Evolutionary conservation across 306 rosid genomes (phyloP).

Genomic region (Notholithocarpus densiflorus): DNA sequence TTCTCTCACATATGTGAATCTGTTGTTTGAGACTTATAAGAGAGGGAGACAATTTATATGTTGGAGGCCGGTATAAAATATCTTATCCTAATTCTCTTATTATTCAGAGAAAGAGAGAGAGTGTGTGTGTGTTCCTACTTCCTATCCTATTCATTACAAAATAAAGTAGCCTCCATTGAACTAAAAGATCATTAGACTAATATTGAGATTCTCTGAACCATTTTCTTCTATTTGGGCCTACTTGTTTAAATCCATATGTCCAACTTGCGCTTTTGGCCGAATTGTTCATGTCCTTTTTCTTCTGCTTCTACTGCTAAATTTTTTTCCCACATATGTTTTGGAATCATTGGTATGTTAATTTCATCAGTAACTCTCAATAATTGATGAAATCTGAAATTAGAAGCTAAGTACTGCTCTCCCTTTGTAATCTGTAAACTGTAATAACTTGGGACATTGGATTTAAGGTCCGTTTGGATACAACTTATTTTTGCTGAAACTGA

Average conservation of each 20-base stretch:
- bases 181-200: constrained; percentile 6
- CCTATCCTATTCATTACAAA: too few relatives aligned
- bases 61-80: too few relatives aligned
- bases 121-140: too few relatives aligned
- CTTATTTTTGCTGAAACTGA: too few relatives aligned
- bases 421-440: background rate
- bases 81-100: too few relatives aligned
- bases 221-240: constrained; percentile 14
- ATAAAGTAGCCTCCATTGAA: background rate
- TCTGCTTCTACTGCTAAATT: background rate
- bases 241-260: constrained; percentile 7
- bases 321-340: background rate
- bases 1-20: too few relatives aligned
- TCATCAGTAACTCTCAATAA: background rate
- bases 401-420: background rate
- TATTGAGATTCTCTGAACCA: constrained; percentile 21
- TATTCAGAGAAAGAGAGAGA: too few relatives aligned
- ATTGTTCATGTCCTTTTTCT: background rate
- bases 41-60: too few relatives aligned
- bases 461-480: too few relatives aligned
- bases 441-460: background rate
- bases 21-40: too few relatives aligned
- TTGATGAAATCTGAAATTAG: background rate
- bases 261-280: constrained; percentile 18
- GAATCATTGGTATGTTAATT: background rate